These are phyloP conservation scores for Kodamaea hsintzibuensis DNA, from an alignment of 805 yeast species.

Conservation along the genomic window DNA sequence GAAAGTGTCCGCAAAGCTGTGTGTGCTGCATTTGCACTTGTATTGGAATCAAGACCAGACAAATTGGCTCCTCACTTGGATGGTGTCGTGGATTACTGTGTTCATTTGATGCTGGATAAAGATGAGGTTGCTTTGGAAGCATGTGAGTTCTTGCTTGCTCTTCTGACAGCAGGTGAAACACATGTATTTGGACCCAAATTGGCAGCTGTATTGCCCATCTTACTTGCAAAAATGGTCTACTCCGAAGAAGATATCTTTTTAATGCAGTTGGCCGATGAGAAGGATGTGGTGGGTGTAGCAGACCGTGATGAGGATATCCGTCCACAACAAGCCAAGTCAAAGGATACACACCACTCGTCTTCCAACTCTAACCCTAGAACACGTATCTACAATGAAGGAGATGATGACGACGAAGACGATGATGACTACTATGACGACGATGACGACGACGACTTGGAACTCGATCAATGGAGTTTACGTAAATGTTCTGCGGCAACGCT, in stretches of 20 bases:
- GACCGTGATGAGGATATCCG: conserved; percentile 87
- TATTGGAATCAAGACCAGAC: conserved; percentile 79
- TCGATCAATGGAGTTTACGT: conserved; percentile 85
- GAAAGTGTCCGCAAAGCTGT: conserved; percentile 68
- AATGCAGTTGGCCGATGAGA: conserved; percentile 63
- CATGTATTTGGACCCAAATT: conserved; percentile 56
- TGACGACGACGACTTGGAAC: conserved; percentile 65
- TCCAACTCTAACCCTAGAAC: conserved; percentile 16
- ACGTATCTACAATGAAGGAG: conserved; percentile 2
- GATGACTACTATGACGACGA: conserved; percentile 65
- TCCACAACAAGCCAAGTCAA: conserved; percentile 75
- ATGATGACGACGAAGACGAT: conserved; percentile 33
- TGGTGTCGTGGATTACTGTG: conserved; percentile 83
- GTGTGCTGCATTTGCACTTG: conserved; percentile 69
- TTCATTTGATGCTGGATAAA: conserved; percentile 64
- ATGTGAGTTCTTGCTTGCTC: conserved; percentile 83
- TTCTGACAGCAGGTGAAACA: conserved; percentile 50
- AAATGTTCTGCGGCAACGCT: conserved; percentile 94
- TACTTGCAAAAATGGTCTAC: conserved; percentile 82
- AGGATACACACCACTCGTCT: conserved; percentile 34
- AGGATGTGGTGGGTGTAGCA: conserved; percentile 53
- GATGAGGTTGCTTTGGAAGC: conserved; percentile 88
- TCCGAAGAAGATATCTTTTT: conserved; percentile 75
- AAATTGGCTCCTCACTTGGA: conserved; percentile 74
- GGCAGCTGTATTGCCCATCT: conserved; percentile 66